These are phyloP conservation scores for Pichia sp. DNA, from an alignment of 1,139 yeast species.

Conservation along the genomic window DNA sequence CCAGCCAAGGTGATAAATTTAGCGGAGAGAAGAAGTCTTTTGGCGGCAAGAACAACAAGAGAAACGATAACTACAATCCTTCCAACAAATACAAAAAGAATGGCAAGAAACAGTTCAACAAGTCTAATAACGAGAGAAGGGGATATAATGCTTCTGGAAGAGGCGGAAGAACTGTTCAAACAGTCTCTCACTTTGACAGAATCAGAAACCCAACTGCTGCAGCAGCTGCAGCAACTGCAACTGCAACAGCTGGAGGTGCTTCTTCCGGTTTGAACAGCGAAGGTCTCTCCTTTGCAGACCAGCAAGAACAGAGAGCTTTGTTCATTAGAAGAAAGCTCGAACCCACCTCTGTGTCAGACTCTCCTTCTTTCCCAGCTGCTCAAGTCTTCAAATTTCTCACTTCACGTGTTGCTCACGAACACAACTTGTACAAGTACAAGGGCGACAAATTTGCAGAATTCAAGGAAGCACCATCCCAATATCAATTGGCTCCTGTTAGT, in stretches of 20 bases:
- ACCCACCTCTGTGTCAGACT: background rate
- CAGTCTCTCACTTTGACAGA: conserved; percentile 15
- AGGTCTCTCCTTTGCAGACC: conserved; percentile 12
- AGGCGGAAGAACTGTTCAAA: no score
- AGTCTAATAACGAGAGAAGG: no score
- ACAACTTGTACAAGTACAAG: conserved; percentile 3
- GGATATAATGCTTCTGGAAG: no score
- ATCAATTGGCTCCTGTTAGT: conserved; percentile 3
- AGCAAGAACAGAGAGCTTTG: conserved; percentile 10
- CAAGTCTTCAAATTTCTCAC: conserved; percentile 5
- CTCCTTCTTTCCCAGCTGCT: conserved; percentile 1
- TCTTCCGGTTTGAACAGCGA: conserved; percentile 4
- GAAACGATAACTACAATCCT: no score
- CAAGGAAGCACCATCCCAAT: conserved; percentile 1
- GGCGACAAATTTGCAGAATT: conserved; percentile 6
- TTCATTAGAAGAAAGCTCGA: conserved; percentile 13
- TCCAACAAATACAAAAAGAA: no score
- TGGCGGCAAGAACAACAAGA: no score
- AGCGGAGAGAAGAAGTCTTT: no score
- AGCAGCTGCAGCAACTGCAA: background rate
- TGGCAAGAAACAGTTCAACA: no score
- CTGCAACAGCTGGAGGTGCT: background rate
- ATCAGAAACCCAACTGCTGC: conserved; percentile 8
- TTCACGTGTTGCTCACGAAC: conserved; percentile 10
- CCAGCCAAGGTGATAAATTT: no score